Evolutionary conservation across 257 asterid genomes (phyloP).

Genomic region (Gardenia jasminoides): DNA sequence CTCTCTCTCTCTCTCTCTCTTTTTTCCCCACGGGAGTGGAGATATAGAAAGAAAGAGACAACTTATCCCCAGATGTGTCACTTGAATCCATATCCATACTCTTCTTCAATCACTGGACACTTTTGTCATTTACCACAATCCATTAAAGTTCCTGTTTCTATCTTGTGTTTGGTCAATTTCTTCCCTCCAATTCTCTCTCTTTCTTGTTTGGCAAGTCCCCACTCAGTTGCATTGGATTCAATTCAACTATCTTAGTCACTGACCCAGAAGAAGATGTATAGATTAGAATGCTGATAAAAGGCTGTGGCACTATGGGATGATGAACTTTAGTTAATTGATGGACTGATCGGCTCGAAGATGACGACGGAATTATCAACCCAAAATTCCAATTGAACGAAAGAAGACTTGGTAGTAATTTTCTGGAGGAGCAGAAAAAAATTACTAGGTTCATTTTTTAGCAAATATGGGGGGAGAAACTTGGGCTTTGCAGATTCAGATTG

Average conservation of each 20-base stretch:
- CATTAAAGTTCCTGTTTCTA: slow-evolving; percentile 30
- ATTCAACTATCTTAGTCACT: slow-evolving; percentile 12
- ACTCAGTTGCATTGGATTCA: slow-evolving; percentile 11
- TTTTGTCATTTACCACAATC: slow-evolving; percentile 47
- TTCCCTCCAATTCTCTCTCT: background rate
- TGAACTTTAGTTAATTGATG: background rate
- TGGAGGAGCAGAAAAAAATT: too few species aligned
- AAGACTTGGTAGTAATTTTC: background rate
- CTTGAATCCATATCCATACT: slow-evolving; percentile 14
- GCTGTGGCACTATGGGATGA: background rate
- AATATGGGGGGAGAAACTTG: too few species aligned
- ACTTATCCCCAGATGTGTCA: slow-evolving; percentile 53
- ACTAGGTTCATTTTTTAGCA: too few species aligned
- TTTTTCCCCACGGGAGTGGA: too few species aligned
- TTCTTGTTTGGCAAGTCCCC: slow-evolving; percentile 37
- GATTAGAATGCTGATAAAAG: background rate
- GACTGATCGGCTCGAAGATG: background rate
- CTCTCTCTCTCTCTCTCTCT: too few species aligned
- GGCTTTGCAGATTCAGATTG: too few species aligned
- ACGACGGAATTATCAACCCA: background rate
- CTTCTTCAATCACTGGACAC: slow-evolving; percentile 26
- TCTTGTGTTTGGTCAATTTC: slow-evolving; percentile 31
- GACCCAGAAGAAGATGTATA: background rate
- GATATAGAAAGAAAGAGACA: slow-evolving; percentile 54
- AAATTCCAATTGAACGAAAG: background rate